Evolutionary conservation across 1,139 yeast genomes (phyloP).

Genomic region (Candida neerlandica): DNA sequence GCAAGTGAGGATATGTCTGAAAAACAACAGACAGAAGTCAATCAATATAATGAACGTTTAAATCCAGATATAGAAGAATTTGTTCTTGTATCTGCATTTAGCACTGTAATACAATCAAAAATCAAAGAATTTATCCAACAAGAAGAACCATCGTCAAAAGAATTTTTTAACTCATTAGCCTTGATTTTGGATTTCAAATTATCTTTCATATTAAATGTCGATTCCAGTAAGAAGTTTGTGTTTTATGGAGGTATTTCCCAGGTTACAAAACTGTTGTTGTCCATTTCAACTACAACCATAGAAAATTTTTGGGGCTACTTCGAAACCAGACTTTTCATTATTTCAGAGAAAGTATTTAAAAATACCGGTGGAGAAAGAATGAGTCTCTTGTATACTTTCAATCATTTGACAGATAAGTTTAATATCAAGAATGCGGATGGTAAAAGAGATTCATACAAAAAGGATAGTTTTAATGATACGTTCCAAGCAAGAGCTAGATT

Average conservation of each 20-base stretch:
- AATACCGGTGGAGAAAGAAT: constrained; percentile 38
- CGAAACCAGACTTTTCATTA: constrained; percentile 32
- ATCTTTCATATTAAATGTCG: constrained; percentile 17
- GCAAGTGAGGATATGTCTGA: constrained; percentile 39
- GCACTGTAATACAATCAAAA: constrained; percentile 16
- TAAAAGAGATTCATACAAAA: constrained; percentile 30
- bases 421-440: constrained; percentile 21
- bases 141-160: constrained; percentile 2
- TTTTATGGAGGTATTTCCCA: constrained; percentile 27
- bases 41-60: constrained; percentile 22
- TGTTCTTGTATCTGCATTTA: constrained; percentile 23
- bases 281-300: constrained; percentile 24
- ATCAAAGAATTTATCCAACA: constrained; percentile 11
- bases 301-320: constrained; percentile 40
- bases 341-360: constrained; percentile 29
- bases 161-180: constrained; percentile 21
- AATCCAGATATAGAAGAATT: constrained; percentile 21
- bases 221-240: constrained; percentile 21
- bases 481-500: constrained; percentile 40
- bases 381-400: constrained; percentile 31
- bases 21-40: constrained; percentile 32
- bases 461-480: constrained; percentile 43
- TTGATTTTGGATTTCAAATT: constrained; percentile 29
- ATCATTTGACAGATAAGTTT: constrained; percentile 38
- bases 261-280: constrained; percentile 24